These are phyloP conservation scores for Sanghuangporus baumii DNA, from an alignment of 1,284 basidiomycete species.

Conservation along the genomic window DNA sequence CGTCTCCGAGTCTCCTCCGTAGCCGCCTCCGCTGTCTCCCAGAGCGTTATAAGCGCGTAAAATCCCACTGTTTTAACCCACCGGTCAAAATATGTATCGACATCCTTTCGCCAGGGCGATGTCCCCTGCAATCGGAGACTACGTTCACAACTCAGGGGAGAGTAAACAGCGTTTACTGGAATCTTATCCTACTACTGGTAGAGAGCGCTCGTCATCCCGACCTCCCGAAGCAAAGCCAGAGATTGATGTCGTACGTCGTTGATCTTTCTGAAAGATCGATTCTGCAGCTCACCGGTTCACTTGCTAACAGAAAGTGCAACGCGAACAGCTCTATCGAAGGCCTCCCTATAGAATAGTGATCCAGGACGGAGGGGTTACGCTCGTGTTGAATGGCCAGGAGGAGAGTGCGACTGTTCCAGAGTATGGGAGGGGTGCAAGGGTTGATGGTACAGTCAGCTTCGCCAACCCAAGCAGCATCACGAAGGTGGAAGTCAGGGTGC, in stretches of 20 bases:
- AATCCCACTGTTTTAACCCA: not conserved
- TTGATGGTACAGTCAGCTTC: slow-evolving; percentile 13
- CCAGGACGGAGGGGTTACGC: slow-evolving; percentile 8
- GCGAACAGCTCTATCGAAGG: not conserved
- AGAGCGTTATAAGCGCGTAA: not conserved
- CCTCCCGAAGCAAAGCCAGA: not conserved
- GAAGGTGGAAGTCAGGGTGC: slow-evolving; percentile 16
- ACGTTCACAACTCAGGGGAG: not conserved
- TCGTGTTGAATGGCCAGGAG: slow-evolving; percentile 13
- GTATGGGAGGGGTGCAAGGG: slow-evolving; percentile 12
- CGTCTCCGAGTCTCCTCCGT: not conserved
- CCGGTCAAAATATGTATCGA: not conserved
- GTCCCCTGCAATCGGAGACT: not conserved
- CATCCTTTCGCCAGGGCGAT: slow-evolving; percentile 13
- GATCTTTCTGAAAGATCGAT: not conserved
- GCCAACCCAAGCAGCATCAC: slow-evolving; percentile 3
- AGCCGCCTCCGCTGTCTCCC: not conserved
- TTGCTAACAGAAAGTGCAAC: not conserved
- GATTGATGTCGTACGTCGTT: not conserved
- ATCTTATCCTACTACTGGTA: not conserved
- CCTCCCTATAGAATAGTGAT: not conserved
- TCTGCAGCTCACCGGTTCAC: not conserved
- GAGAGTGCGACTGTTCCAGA: not conserved
- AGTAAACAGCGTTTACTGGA: not conserved
- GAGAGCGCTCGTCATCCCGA: not conserved